Evolutionary conservation across 768 basidiomycete species (phyloP).

Genomic region (Xerocomellus amylosporus): DNA sequence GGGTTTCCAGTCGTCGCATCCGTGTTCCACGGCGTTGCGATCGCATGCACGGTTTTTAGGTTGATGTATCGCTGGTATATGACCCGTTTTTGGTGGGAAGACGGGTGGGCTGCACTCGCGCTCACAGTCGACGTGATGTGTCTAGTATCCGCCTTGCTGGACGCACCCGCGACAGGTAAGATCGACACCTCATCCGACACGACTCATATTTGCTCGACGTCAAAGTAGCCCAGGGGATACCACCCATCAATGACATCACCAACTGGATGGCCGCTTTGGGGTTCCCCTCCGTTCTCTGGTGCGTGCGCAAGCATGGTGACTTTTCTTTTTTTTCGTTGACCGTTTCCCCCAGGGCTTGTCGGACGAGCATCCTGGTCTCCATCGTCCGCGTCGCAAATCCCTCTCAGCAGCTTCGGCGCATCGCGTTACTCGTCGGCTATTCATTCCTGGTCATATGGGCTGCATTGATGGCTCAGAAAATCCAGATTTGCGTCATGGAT

Average conservation of each 20-base stretch:
- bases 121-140: constrained; percentile 16
- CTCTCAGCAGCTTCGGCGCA: constrained; percentile 1
- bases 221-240: background rate
- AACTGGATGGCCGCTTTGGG: constrained; percentile 14
- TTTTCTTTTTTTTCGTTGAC: background rate
- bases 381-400: constrained; percentile 20
- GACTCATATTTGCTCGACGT: background rate
- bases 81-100: constrained; percentile 31
- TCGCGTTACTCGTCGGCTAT: constrained; percentile 3
- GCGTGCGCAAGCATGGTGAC: background rate
- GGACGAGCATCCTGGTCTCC: constrained; percentile 25
- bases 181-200: too few relatives aligned
- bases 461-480: constrained; percentile 16
- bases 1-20: constrained; percentile 14
- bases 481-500: constrained; percentile 1
- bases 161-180: constrained; percentile 3
- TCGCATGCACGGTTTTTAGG: constrained; percentile 25
- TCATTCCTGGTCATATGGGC: constrained; percentile 27
- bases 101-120: constrained; percentile 24
- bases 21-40: constrained; percentile 20
- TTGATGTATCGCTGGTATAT: constrained; percentile 20
- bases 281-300: constrained; percentile 24
- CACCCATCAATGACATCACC: background rate
- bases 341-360: constrained; percentile 16
- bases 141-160: constrained; percentile 10